Evolutionary conservation across 1,139 yeast genomes (phyloP).

Genomic region (Meyerozyma sp.): DNA sequence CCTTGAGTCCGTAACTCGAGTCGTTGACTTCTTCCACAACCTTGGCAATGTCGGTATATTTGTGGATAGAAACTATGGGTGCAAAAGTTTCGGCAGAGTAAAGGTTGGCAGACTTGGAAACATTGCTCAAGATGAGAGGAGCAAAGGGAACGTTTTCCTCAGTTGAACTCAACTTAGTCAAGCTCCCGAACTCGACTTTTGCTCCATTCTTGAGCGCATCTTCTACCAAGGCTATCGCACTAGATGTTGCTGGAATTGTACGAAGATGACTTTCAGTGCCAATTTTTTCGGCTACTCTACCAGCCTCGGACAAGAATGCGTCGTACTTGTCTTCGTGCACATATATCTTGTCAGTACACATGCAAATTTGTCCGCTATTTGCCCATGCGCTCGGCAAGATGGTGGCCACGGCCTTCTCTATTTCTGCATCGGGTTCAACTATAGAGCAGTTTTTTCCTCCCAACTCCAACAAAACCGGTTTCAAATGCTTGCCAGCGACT

Average conservation of each 20-base stretch:
- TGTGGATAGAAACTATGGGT: constrained; percentile 37
- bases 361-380: constrained; percentile 44
- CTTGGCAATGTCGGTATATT: constrained; percentile 26
- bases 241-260: constrained; percentile 18
- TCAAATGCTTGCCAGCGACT: constrained; percentile 27
- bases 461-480: constrained; percentile 49
- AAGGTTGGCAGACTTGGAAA: constrained; percentile 29
- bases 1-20: constrained; percentile 43
- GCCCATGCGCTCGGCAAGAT: constrained; percentile 30
- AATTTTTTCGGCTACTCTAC: constrained; percentile 10
- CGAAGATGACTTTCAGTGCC: constrained; percentile 18
- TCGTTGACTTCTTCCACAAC: constrained; percentile 25
- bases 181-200: constrained; percentile 19
- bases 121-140: constrained; percentile 32
- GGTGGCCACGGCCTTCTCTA: constrained; percentile 24
- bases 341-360: constrained; percentile 36
- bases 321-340: constrained; percentile 29
- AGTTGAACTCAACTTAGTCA: constrained; percentile 5
- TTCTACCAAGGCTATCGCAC: constrained; percentile 21
- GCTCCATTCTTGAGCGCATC: constrained; percentile 46
- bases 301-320: constrained; percentile 20
- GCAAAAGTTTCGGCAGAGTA: constrained; percentile 41
- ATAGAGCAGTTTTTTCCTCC: constrained; percentile 41
- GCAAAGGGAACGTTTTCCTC: constrained; percentile 5
- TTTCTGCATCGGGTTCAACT: constrained; percentile 28